Base-by-base conservation (phyloP, 1,139 yeast species). In the Candida anutae region DNA sequence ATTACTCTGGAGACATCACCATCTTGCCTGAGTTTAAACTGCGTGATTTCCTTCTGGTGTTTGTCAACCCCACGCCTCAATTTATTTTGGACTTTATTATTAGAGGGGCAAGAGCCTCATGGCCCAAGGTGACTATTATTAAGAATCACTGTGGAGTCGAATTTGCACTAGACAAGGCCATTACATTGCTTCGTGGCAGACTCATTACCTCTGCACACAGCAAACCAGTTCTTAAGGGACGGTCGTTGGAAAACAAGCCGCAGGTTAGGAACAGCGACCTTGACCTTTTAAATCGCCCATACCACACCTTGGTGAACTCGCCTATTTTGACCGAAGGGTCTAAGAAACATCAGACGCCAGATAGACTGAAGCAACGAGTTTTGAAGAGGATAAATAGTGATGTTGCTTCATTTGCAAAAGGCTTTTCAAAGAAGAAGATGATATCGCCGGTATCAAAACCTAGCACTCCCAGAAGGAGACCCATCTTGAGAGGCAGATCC, bases 1-100 rank as follows among this genome's bases (percentile, higher is more conserved):
- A 78, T 37, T 90, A 90, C 49, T 78, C 93, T 8, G 98, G 98
- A 1, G 95, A 90, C 50, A 81, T 90, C 23, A 90, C 97, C 0
- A 87, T 90, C 26, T 55, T 90, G 26, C 97, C 97, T 0, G 83
- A 81, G 29, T 64, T 80, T 33, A 60, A 67, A 23, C 44, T 75
- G 12, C 43, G 62, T 1, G 90, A 85, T 38, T 60, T 84, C 31
- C 55, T 64, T 20, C 76, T 74, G 34, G 55, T 90, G 22, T 67
- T 90, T 43, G 68, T 70, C 16, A 88, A 90, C 45, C 98, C 98
- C 2, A 69, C 88, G 0, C 76, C 81, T 0, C 81, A 74, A 29
- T 84, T 81, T 43, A 55, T 87, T 30, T 53, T 77, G 27, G 79
- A 78, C 32, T 79, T 87, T 32, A 71, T 79, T 5, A 64, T 77